These are phyloP conservation scores for Acanthamoeba royreba DNA, from an alignment of 208 protist species.

Conservation along the genomic window DNA sequence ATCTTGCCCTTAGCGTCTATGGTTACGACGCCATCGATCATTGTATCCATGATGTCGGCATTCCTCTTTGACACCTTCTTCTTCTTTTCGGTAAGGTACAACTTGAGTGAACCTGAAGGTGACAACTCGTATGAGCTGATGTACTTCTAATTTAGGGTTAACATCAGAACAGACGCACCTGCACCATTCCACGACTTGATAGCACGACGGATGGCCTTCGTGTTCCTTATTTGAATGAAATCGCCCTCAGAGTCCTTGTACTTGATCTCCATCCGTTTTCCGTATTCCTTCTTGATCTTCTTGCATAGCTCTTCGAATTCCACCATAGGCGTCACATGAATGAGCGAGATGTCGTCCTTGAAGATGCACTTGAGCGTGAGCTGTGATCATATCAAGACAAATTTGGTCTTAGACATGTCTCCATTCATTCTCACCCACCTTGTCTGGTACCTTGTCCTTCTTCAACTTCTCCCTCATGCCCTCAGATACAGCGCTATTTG, in stretches of 20 bases:
- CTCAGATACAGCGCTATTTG: background rate
- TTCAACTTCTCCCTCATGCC: background rate
- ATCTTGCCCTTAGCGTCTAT: constrained; percentile 59
- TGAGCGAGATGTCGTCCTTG: constrained; percentile 39
- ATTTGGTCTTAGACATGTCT: background rate
- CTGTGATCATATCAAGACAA: background rate
- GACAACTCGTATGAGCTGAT: background rate
- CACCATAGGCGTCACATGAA: constrained; percentile 4
- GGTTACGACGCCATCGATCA: constrained; percentile 52
- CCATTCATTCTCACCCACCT: background rate
- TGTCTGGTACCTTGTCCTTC: background rate
- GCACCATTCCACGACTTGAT: constrained; percentile 5
- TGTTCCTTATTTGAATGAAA: background rate
- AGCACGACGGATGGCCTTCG: background rate
- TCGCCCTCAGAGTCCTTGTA: constrained; percentile 44
- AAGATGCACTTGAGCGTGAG: constrained; percentile 37
- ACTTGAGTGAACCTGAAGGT: background rate
- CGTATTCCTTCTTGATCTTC: constrained; percentile 42
- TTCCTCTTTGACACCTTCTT: constrained; percentile 20
- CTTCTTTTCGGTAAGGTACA: constrained; percentile 23
- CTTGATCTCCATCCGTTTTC: background rate
- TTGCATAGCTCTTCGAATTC: background rate
- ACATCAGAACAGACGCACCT: background rate
- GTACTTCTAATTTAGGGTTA: background rate
- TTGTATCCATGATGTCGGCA: constrained; percentile 41